These are phyloP conservation scores for Eleusine coracana DNA, from an alignment of 176 grass and related monocot species.

Conservation along the genomic window DNA sequence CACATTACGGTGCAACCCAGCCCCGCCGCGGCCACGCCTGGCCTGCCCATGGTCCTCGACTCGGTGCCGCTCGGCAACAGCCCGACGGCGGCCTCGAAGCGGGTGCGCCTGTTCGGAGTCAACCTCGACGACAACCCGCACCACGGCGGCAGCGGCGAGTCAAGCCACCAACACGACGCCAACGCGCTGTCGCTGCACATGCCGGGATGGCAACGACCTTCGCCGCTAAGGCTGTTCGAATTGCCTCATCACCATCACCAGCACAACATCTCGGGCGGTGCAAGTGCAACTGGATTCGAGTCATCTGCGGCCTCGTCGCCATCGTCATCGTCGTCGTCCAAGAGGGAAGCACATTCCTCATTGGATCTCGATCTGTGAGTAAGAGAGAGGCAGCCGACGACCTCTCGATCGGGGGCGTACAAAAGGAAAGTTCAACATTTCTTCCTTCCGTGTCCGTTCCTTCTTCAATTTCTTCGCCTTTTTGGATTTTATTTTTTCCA, in stretches of 20 bases:
- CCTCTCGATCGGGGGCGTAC: conserved; percentile 25
- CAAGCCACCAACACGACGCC: conserved; percentile 38
- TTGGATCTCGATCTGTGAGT: conserved; percentile 96
- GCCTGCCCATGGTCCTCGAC: conserved; percentile 63
- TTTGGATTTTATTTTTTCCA: conserved; percentile 49
- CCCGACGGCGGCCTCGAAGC: conserved; percentile 57
- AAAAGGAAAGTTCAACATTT: conserved; percentile 74
- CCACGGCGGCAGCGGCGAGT: conserved; percentile 24
- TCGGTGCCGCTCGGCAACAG: conserved; percentile 59
- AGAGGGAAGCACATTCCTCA: conserved; percentile 73
- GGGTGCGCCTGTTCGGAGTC: conserved; percentile 92
- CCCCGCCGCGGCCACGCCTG: neutral
- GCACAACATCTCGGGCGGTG: neutral
- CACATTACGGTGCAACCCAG: conserved; percentile 58
- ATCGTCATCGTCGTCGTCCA: conserved; percentile 69
- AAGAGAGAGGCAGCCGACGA: neutral
- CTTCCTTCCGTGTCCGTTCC: conserved; percentile 46
- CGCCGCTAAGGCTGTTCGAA: conserved; percentile 46
- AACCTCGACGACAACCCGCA: conserved; percentile 86
- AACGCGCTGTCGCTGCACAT: conserved; percentile 60
- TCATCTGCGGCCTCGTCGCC: conserved; percentile 51
- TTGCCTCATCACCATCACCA: conserved; percentile 43
- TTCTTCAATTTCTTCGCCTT: conserved; percentile 36
- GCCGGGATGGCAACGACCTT: conserved; percentile 62
- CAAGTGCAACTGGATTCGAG: conserved; percentile 32